Evolutionary conservation across 495 filamentous ascomycete genomes (phyloP), one percentile per base, ranked within the genome.

Genomic region (Annulohypoxylon bovei): DNA sequence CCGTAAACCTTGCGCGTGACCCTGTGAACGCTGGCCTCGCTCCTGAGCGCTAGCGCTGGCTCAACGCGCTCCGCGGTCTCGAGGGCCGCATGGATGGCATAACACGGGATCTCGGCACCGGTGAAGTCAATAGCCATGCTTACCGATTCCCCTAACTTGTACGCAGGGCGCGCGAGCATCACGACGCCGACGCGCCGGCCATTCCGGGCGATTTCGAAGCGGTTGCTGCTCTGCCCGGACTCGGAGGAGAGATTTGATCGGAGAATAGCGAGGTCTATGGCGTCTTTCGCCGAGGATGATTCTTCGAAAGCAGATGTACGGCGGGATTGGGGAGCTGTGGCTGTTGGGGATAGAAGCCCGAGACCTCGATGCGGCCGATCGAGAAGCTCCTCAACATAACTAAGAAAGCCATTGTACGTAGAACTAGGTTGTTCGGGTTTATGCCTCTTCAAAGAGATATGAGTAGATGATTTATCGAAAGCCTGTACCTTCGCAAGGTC

Each of bases 141-240:
- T 23, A 99, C 87, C 0, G 89, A 89, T 77, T 99, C 95, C 30
- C 95, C 95, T 8, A 98, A 85, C 42, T 94, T 88, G 81, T 97
- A 97, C 0, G 95, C 90, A 0, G 96, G 92, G n/a, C 96, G 89
- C 20, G 93, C 90, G 27, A 99, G 87, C 70, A 92, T 93, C 47
- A 98, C 86, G 3, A 93, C 91, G 6, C 92, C 95, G 30, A 99
- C 93, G 23, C 91, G 90, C 53, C 87, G 84, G 30, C 94, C 93
- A 75, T 93, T 92, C 6, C 96, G 91, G 4, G 95, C 92, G 73
- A 99, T 98, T 74, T 97, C 93, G 79, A 98, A 99, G 30, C 93
- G 88, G 77, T 94, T 97, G 25, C 90, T 85, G 72, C 90, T 91
- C 63, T 89, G 89, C 6, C 88, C 86, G 16, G 81, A 79, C 52